phyloP scores from a whole-genome alignment of 2,329 filamentous ascomycete species.

The Chrysosporium queenslandicum region DNA sequence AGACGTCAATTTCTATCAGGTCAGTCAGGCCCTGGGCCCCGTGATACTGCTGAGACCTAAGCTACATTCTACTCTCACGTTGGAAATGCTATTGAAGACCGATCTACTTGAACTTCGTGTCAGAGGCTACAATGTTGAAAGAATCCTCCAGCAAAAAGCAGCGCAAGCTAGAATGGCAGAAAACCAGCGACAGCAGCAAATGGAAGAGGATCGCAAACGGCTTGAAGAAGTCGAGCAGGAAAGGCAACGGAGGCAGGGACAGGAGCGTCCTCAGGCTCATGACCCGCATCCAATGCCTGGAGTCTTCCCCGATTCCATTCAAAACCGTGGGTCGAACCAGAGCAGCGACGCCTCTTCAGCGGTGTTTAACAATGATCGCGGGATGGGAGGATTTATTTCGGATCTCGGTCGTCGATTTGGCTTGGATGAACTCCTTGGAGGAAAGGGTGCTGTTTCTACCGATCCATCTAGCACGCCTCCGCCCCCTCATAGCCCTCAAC shows the following conservation, averaged over 20 bases:
- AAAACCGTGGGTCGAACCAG: conserved; percentile 16
- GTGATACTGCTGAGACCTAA: conserved; percentile 72
- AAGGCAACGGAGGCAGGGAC: conserved; percentile 37
- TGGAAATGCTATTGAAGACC: conserved; percentile 82
- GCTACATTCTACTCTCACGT: conserved; percentile 77
- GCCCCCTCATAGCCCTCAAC: conserved; percentile 34
- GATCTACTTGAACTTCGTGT: conserved; percentile 71
- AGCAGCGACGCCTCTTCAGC: background rate
- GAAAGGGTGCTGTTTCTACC: conserved; percentile 12
- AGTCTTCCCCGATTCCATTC: conserved; percentile 55
- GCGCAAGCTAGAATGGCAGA: conserved; percentile 82
- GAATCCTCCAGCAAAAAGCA: conserved; percentile 79
- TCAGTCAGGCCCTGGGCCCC: conserved; percentile 76
- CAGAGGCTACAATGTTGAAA: conserved; percentile 92
- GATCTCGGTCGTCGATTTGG: conserved; percentile 59
- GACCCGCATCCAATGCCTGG: conserved; percentile 55
- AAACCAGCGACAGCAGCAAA: conserved; percentile 57
- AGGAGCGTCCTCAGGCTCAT: conserved; percentile 21
- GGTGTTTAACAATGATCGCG: conserved; percentile 30
- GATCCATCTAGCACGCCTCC: conserved; percentile 22
- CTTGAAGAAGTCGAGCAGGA: conserved; percentile 49
- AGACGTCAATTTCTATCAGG: conserved; percentile 76
- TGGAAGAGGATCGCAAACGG: conserved; percentile 61
- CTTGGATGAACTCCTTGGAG: conserved; percentile 43
- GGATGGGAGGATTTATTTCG: conserved; percentile 53